Conservation (phyloP, 2,329 filamentous ascomycete genomes). For the Colletotrichum scovillei region DNA sequence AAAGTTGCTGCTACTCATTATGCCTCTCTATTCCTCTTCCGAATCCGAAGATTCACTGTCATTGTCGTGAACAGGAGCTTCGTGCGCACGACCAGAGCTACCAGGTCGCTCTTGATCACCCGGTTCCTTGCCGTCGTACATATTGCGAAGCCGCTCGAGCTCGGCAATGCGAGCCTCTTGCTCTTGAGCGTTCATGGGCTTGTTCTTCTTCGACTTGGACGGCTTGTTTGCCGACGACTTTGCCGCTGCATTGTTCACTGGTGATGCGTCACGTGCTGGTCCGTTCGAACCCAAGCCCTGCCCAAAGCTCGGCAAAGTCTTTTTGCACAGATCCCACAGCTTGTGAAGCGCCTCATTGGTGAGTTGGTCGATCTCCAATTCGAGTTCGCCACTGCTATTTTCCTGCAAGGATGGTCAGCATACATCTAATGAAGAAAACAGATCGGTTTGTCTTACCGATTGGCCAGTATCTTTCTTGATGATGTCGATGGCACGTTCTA, state of each 20-base stretch:
- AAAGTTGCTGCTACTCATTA: neutral
- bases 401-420: constrained; percentile 52
- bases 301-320: constrained; percentile 53
- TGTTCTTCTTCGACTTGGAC: constrained; percentile 76
- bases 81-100: constrained; percentile 30
- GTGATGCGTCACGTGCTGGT: constrained; percentile 43
- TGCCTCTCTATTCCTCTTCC: constrained; percentile 52
- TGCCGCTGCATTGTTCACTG: constrained; percentile 42
- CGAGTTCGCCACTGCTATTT: constrained; percentile 69
- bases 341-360: constrained; percentile 66
- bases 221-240: constrained; percentile 46
- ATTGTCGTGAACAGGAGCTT: constrained; percentile 38
- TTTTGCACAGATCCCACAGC: constrained; percentile 60
- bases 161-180: constrained; percentile 74
- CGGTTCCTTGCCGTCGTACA: constrained; percentile 45
- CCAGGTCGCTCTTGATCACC: constrained; percentile 47
- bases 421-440: constrained; percentile 41
- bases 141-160: constrained; percentile 64
- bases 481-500: constrained; percentile 85
- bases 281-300: constrained; percentile 45
- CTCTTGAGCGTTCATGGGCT: constrained; percentile 78
- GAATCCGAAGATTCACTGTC: constrained; percentile 57
- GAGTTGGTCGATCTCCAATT: constrained; percentile 69
- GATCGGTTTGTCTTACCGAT: constrained; percentile 67
- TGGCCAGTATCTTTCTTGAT: constrained; percentile 88